Evolutionary conservation across 371 early-diverging fungal genomes (phyloP).

Genomic region (Mortierella sp.): DNA sequence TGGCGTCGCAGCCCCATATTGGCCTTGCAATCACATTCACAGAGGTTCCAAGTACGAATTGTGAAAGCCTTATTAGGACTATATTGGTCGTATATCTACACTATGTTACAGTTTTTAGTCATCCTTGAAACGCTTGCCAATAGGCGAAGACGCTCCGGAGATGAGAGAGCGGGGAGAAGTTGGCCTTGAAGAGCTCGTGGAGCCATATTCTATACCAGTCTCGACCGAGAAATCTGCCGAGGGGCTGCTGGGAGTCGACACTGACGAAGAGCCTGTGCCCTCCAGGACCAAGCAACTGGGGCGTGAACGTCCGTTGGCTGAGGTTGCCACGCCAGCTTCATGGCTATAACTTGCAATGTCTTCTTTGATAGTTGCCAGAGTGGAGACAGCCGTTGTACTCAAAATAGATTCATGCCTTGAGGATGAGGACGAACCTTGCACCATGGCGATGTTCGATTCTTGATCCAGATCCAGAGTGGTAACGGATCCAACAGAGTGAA

Average conservation of each 20-base stretch:
- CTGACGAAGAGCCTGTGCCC: constrained; percentile 1
- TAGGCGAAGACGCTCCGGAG: constrained; percentile 32
- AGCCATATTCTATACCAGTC: constrained; percentile 4
- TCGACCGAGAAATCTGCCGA: constrained; percentile 10
- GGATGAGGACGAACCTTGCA: constrained; percentile 16
- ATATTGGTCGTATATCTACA: too few species aligned
- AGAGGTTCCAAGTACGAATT: too few species aligned
- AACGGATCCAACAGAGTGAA: constrained; percentile 20
- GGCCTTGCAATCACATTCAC: too few species aligned
- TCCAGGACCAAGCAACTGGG: constrained; percentile 44
- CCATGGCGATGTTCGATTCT: constrained; percentile 29
- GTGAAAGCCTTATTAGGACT: too few species aligned
- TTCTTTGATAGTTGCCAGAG: constrained; percentile 32
- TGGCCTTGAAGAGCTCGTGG: constrained; percentile 35
- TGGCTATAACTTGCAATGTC: constrained; percentile 2
- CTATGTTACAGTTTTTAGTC: constrained; percentile 25
- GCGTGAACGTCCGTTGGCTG: constrained; percentile 37
- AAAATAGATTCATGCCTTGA: constrained; percentile 26
- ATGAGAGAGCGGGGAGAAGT: constrained; percentile 42
- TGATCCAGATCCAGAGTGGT: constrained; percentile 45
- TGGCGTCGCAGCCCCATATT: too few species aligned
- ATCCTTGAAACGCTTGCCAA: constrained; percentile 52
- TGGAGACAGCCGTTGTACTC: not conserved
- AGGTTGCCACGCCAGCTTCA: not conserved
- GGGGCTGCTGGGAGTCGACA: constrained; percentile 31